These are phyloP conservation scores for Creolimax fragrantissima DNA, from an alignment of 78 protist species.

Conservation along the genomic window DNA sequence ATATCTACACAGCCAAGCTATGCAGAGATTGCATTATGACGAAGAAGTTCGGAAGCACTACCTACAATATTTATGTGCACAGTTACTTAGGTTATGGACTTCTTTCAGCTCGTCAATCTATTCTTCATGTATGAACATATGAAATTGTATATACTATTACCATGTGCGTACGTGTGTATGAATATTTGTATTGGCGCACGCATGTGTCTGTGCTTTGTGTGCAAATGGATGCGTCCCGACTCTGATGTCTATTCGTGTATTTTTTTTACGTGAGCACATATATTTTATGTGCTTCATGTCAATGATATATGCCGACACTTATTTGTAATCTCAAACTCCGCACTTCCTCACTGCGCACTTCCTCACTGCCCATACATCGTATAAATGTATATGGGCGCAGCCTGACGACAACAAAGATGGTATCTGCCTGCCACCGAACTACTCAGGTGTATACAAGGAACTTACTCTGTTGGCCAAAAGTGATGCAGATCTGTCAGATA, in stretches of 20 bases:
- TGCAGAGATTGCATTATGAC: not conserved
- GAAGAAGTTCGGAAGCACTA: not conserved
- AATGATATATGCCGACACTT: no score
- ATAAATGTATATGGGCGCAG: not conserved
- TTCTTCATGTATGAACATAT: not conserved
- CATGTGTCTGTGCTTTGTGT: not conserved
- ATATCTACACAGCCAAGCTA: not conserved
- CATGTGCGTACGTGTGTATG: not conserved
- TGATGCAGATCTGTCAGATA: not conserved
- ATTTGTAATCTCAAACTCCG: no score
- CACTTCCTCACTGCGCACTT: no score
- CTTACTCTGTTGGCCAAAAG: not conserved
- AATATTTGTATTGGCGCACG: not conserved
- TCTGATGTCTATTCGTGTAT: not conserved
- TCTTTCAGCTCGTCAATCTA: not conserved
- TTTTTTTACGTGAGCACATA: not conserved
- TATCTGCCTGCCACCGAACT: not conserved
- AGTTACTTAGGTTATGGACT: constrained; percentile 25
- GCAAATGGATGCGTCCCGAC: not conserved
- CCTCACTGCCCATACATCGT: no score
- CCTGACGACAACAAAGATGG: not conserved
- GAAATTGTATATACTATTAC: not conserved
- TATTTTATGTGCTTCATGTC: no score
- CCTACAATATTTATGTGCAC: not conserved
- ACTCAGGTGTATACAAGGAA: not conserved